Base-by-base conservation (phyloP, 2,329 filamentous ascomycete species). In the Trichoderma afroharzianum region DNA sequence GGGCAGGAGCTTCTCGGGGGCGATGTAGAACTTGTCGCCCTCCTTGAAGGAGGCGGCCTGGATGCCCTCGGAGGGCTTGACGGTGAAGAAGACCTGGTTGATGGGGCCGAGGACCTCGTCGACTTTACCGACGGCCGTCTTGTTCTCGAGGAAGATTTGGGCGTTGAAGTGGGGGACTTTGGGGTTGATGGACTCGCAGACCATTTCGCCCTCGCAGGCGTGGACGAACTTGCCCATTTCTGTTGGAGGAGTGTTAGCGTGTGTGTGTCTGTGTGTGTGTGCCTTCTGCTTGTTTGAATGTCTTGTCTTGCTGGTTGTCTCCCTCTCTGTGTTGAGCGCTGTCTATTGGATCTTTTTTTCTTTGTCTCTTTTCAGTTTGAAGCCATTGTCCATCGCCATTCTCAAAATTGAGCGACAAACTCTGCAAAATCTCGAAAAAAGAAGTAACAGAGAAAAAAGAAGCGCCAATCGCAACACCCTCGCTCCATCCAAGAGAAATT, bases 81-180 rank as follows among this genome's bases (percentile, higher is more conserved):
- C 92, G 79, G 95, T 98, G 88, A 99, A 99, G 87, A 92, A 97
- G 79, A 98, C 93, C 84, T 98, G 92, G 88, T 97, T 98, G 83
- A 99, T 93, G 74, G 96, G 95, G 71, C 96, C 96, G 77, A 99
- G 91, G 76, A 99, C 93, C 85, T 99, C 96, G 85, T 99, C 96
- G 80, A 99, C 93, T 85, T 98, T 98, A 82, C 96, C 96, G 82
- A 99, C 90, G 74, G 92, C 87, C 59, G 93, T 95, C 92, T 98
- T 99, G 88, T 98, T 99, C 88, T 98, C 95, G 79, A 98, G 92
- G 86, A 96, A 99, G 83, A 99, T 97, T 76, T 94, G 94, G 73
- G 96, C 96, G 87, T 98, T 98, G 91, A 99, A 99, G 86, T 97
- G 97, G 74, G 96, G 96, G 75, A 99, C 92, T 85, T 98, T 98